A percentile compares a stretch with the other conserved stretches of the same genome.
phyloP scores from a whole-genome alignment of 305 asterid genomes.

The Fraxinus sp. region DNA sequence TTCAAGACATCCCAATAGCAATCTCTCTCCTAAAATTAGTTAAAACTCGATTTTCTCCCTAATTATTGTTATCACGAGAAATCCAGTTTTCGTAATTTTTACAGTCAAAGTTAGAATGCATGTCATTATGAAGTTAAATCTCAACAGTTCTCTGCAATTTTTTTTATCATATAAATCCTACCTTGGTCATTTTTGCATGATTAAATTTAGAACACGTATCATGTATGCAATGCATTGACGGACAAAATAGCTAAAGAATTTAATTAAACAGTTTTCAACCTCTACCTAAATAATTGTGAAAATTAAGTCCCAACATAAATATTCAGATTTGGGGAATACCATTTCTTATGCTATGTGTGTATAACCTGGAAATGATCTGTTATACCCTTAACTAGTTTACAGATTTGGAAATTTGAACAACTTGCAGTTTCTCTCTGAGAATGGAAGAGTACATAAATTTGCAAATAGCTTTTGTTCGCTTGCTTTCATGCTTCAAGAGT shows the following conservation, averaged over 20 bases:
- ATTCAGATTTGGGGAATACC: conserved; percentile 16
- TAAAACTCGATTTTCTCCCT: not conserved
- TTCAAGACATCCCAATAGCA: conserved; percentile 11
- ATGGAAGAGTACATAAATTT: conserved; percentile 94
- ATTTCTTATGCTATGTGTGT: conserved; percentile 9
- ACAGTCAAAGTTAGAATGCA: conserved; percentile 2
- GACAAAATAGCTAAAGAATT: not conserved
- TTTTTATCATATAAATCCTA: conserved; percentile 3
- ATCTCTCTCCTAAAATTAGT: conserved; percentile 9
- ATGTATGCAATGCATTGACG: conserved; percentile 2
- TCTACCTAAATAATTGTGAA: not conserved
- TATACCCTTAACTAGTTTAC: conserved; percentile 58
- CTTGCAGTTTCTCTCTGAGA: conserved; percentile 94
- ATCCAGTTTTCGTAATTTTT: not conserved
- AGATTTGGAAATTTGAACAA: conserved; percentile 95
- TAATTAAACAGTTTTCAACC: conserved; percentile 14
- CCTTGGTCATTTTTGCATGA: not conserved
- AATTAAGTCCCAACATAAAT: conserved; percentile 1
- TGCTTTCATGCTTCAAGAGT: conserved; percentile 89
- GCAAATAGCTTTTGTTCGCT: conserved; percentile 97
- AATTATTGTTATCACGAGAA: not conserved
- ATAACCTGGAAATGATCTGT: conserved; percentile 19
- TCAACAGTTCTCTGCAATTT: conserved; percentile 1
- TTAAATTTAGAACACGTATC: conserved; percentile 6
- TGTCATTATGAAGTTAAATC: not conserved